These are phyloP conservation scores for Trichothecium sympodiale DNA, from an alignment of 2,329 filamentous ascomycete species.

Conservation along the genomic window DNA sequence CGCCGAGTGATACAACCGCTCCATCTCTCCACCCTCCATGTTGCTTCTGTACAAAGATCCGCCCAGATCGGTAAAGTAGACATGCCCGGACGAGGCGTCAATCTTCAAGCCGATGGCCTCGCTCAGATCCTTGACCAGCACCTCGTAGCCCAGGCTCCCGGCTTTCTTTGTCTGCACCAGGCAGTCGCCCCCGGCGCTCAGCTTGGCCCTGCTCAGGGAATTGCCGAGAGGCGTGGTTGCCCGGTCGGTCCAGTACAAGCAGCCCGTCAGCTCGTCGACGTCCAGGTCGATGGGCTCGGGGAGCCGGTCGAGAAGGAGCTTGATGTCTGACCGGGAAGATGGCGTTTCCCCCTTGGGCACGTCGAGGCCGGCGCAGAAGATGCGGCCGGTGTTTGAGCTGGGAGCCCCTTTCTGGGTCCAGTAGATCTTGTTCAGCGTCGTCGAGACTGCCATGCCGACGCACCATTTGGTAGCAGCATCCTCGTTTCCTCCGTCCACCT, in stretches of 20 bases:
- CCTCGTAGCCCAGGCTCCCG: slow-evolving; percentile 12
- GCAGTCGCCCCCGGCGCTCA: no score
- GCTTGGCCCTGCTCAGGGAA: slow-evolving; percentile 28
- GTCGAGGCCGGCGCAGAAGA: slow-evolving; percentile 36
- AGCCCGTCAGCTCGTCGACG: slow-evolving; percentile 30
- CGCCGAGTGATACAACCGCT: slow-evolving; percentile 11
- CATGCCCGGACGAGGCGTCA: slow-evolving; percentile 19
- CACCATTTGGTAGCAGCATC: slow-evolving; percentile 33
- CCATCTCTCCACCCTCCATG: slow-evolving; percentile 18
- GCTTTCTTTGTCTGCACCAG: background rate
- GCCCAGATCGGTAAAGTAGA: slow-evolving; percentile 28
- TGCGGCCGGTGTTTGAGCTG: slow-evolving; percentile 38
- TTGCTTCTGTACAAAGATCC: slow-evolving; percentile 24
- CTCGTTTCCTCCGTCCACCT: slow-evolving; percentile 11
- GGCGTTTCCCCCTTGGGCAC: slow-evolving; percentile 22
- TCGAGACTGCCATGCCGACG: slow-evolving; percentile 41
- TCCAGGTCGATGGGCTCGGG: slow-evolving; percentile 49
- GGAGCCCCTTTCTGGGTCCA: slow-evolving; percentile 49
- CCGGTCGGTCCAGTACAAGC: slow-evolving; percentile 50
- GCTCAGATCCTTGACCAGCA: slow-evolving; percentile 24
- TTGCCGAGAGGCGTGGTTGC: slow-evolving; percentile 46
- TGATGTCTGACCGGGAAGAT: slow-evolving; percentile 25
- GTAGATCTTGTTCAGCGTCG: slow-evolving; percentile 33
- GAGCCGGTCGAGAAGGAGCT: slow-evolving; percentile 28
- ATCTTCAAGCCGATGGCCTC: slow-evolving; percentile 35